phyloP scores from a whole-genome alignment of 345 rosid genomes.

The Tarenaya hassleriana region DNA sequence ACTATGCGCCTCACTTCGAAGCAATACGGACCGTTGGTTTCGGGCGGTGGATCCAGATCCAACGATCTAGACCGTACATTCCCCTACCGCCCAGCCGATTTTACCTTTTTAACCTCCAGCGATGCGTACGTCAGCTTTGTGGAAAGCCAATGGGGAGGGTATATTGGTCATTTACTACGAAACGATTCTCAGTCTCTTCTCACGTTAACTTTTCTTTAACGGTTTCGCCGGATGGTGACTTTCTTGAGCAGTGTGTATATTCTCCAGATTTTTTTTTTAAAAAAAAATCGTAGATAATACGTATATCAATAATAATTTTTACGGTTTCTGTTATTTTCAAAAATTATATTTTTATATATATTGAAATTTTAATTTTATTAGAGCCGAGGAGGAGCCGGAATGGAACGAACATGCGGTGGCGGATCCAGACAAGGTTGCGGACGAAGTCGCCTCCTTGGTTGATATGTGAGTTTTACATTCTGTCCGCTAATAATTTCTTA shows the following conservation, averaged over 20 bases:
- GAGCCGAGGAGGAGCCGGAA: conserved; percentile 32
- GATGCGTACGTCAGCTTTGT: background rate
- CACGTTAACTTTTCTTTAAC: conserved; percentile 25
- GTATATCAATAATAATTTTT: conserved; percentile 11
- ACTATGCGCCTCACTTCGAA: background rate
- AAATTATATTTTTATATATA: background rate
- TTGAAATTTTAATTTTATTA: conserved; percentile 9
- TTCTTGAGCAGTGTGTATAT: conserved; percentile 33
- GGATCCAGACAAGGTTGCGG: conserved; percentile 66
- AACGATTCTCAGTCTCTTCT: conserved; percentile 14
- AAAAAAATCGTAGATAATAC: conserved; percentile 8
- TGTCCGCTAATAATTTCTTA: background rate
- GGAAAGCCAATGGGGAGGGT: conserved; percentile 13
- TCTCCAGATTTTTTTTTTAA: conserved; percentile 2
- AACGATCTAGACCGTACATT: conserved; percentile 54
- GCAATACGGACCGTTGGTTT: conserved; percentile 39
- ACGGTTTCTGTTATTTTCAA: conserved; percentile 9
- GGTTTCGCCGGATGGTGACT: conserved; percentile 30
- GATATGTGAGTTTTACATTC: conserved; percentile 54
- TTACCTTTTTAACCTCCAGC: conserved; percentile 22
- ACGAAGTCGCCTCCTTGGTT: conserved; percentile 52
- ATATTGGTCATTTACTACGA: conserved; percentile 8
- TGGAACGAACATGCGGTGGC: conserved; percentile 60
- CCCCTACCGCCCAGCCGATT: conserved; percentile 25
- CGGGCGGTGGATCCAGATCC: conserved; percentile 42